These are phyloP conservation scores for Phialocephala sp. DNA, from an alignment of 2,329 filamentous ascomycete species.

Conservation along the genomic window DNA sequence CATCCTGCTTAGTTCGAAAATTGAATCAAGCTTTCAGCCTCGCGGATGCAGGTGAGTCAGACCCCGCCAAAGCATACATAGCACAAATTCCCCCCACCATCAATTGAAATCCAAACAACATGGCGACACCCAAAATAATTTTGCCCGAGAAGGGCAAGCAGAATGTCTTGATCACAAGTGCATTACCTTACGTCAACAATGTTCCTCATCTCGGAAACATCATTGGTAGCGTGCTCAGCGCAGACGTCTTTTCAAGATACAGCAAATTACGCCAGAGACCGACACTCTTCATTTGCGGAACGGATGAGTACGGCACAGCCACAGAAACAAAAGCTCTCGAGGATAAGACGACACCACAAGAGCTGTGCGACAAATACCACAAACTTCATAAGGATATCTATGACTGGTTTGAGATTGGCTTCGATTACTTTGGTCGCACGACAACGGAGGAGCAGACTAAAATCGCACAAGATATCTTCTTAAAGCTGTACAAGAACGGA, in stretches of 20 bases:
- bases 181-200: constrained; percentile 84
- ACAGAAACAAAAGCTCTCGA: constrained; percentile 96
- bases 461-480: constrained; percentile 92
- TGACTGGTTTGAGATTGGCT: constrained; percentile 93
- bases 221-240: constrained; percentile 84
- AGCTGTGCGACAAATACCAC: constrained; percentile 93
- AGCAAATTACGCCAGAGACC: constrained; percentile 79
- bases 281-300: constrained; percentile 86
- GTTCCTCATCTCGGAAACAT: constrained; percentile 89
- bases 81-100: constrained; percentile 19
- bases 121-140: constrained; percentile 48
- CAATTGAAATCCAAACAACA: constrained; percentile 27
- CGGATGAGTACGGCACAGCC: constrained; percentile 94
- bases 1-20: not conserved
- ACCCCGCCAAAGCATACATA: constrained; percentile 18
- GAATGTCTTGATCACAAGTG: constrained; percentile 90
- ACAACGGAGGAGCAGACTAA: constrained; percentile 87
- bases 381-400: constrained; percentile 89
- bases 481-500: constrained; percentile 84
- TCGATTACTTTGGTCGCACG: constrained; percentile 94
- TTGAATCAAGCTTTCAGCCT: not conserved
- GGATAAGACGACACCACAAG: constrained; percentile 79
- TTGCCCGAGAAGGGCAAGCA: constrained; percentile 75
- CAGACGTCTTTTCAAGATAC: constrained; percentile 85
- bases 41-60: constrained; percentile 6